Conservation (phyloP, 2,329 filamentous ascomycete genomes). For the Blastomyces percursus region DNA sequence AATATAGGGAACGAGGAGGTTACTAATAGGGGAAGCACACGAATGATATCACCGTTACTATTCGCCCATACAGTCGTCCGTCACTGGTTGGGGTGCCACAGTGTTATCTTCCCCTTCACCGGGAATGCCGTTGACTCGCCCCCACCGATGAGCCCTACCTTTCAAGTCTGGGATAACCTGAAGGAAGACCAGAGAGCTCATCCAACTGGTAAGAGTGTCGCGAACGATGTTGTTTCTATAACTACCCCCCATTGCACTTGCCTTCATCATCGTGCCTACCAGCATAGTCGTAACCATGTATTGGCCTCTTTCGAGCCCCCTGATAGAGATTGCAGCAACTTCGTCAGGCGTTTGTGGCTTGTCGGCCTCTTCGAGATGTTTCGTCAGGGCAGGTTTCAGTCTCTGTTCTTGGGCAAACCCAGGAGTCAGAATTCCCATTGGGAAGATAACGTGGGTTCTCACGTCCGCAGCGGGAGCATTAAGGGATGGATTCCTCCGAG, state of each 20-base stretch:
- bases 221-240: conserved; percentile 43
- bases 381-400: conserved; percentile 70
- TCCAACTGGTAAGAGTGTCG: conserved; percentile 46
- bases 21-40: neutral
- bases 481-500: conserved; percentile 32
- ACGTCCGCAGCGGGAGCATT: conserved; percentile 52
- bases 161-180: conserved; percentile 49
- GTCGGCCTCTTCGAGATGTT: conserved; percentile 71
- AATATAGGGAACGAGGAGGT: conserved; percentile 1
- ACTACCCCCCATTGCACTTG: conserved; percentile 41
- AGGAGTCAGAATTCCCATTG: conserved; percentile 69
- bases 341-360: conserved; percentile 65
- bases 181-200: conserved; percentile 44
- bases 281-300: conserved; percentile 68
- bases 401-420: conserved; percentile 65
- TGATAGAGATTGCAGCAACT: conserved; percentile 60
- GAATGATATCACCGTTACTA: neutral
- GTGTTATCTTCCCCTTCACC: conserved; percentile 11
- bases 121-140: conserved; percentile 43
- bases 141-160: conserved; percentile 46
- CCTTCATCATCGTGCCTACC: conserved; percentile 62
- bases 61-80: neutral
- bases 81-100: neutral
- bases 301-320: conserved; percentile 66
- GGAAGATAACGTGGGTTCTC: conserved; percentile 69